Evolutionary conservation across 73 alveolate genomes (phyloP), one percentile per base, ranked within the genome.

Genomic region (Urostyla sp.): DNA sequence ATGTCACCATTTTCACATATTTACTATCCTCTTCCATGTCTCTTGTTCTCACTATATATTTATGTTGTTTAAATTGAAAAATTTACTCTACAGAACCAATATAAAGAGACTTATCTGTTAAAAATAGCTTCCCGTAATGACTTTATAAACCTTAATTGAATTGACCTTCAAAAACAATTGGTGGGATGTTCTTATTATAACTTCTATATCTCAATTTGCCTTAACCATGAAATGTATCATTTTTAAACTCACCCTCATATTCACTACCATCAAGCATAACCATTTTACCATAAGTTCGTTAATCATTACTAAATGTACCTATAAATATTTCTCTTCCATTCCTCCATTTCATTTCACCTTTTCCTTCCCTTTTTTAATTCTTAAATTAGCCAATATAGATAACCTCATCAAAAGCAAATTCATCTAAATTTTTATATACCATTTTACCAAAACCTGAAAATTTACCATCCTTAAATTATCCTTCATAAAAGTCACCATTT

Each of bases 401-500:
- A 28, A 87, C 88, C 26, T 60, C 89, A 18, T 85, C 86, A 32
- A 44, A 67, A 16, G 59, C 50, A 1, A 18, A 2, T n/a, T 37
- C 16, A n/a, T 44, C 63, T 4, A 58, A 36, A 72, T 77, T 50
- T 26, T 30, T 80, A 44, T 80, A 83, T 20, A n/a, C 73, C 59
- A 83, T 13, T 38, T 37, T 59, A 1, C 91, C 91, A 8, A 30
- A 23, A 18, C 91, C 91, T 32, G 67, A 30, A 31, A 69, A 36
- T 16, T 34, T 56, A 6, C 91, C 95, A 84, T 91, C 80, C 6
- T 58, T 72, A 63, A 87, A 91, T 15, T 84, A 74, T 0, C 97
- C 97, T 77, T 88, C 84, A 77, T 75, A 91, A 48, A 34, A 56
- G 69, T 91, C 87, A 37, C 95, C 97, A 51, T 91, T 91, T 24